Base-by-base conservation (phyloP, 169 alveolate species). In the Plasmodium berghei region DNA sequence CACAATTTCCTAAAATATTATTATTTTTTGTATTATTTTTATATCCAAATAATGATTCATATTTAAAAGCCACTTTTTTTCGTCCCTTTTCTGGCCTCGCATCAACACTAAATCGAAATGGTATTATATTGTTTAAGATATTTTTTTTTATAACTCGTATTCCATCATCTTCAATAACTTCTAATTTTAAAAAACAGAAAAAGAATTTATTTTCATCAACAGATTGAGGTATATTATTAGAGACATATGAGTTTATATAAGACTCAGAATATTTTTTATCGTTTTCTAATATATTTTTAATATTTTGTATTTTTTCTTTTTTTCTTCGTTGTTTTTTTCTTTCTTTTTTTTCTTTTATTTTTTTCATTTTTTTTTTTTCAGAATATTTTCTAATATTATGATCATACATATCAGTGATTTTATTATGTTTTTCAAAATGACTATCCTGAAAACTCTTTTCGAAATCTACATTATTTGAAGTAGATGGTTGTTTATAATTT, bases 11-110 rank as follows among this genome's bases (percentile, higher is more conserved):
- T 34, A 34, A 34, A 0, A 34, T 2, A 34, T 34, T 34, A 34
- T 5, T 34, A 34, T 28, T 28, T 28, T 2, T 28, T 28, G 40
- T 28, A 28, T 28, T 28, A 70, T 59, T 71, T 40, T 48, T 86
- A 40, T 49, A 10, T 55, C 48, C 16, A 59, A 58, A 71, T 52
- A 83, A 12, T 2, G 73, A 18, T 52, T 86, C 91, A 86, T 86
- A 87, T 49, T 86, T 86, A 28, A 86, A 86, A 22, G 91, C 91
- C 1, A 86, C 91, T n/a, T 86, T 86, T 83, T 94, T 94, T 18
- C 96, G 72, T 18, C 96, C 96, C n/a, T 95, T 91, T 71, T 92
- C 94, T 0, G 96, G 95, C 28, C 96, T 80, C 1, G 96, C 95
- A 89, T 94, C 92, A 18, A 94, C 95, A 72, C 93, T 87, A 74